Evolutionary conservation across 371 early-diverging fungal species (phyloP).

Genomic region (Mucor saturninus): DNA sequence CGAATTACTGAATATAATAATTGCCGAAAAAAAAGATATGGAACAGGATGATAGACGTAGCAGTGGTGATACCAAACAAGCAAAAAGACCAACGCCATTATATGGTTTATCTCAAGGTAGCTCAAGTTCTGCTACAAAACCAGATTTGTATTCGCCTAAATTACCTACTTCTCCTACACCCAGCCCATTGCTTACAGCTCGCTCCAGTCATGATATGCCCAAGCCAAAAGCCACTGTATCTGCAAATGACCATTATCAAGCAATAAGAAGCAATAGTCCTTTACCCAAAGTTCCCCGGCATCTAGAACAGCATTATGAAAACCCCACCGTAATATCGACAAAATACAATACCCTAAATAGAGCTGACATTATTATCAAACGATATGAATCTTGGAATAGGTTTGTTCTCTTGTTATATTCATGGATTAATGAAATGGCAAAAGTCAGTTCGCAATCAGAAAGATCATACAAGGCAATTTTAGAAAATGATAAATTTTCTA

Average conservation of each 20-base stretch:
- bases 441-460: conserved; percentile 30
- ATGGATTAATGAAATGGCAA: conserved; percentile 35
- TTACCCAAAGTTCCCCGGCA: neutral
- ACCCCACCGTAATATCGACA: neutral
- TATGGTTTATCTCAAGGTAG: neutral
- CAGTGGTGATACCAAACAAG: neutral
- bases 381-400: conserved; percentile 34
- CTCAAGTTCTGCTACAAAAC: neutral
- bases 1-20: conserved; percentile 5
- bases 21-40: neutral
- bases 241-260: neutral
- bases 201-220: neutral
- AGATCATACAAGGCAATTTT: neutral
- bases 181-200: neutral
- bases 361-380: conserved; percentile 38
- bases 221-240: neutral
- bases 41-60: neutral
- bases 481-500: neutral
- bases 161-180: neutral
- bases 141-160: neutral
- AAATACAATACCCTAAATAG: conserved; percentile 19
- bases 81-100: conserved; percentile 1
- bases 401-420: conserved; percentile 24
- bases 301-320: neutral
- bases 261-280: neutral